phyloP scores from a whole-genome alignment of 1,284 basidiomycete genomes.

The Ustilago tritici region DNA sequence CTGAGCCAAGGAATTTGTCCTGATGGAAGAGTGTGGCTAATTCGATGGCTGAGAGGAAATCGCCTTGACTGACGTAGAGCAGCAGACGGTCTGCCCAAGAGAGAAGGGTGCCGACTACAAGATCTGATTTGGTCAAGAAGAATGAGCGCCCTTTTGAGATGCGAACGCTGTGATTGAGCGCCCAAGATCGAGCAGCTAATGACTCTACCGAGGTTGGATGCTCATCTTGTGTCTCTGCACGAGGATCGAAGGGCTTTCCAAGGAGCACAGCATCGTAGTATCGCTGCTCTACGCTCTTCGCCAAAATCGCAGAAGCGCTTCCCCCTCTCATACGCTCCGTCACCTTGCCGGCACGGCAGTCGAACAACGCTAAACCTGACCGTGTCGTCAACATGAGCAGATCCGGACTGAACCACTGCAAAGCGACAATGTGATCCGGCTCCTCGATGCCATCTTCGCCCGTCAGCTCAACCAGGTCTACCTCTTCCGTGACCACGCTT shows the following conservation, averaged over 20 bases:
- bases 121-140: conserved; percentile 75
- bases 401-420: conserved; percentile 72
- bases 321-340: conserved; percentile 53
- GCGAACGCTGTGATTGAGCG: conserved; percentile 75
- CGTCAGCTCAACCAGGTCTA: conserved; percentile 44
- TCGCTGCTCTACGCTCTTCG: conserved; percentile 40
- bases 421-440: conserved; percentile 69
- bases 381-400: conserved; percentile 52
- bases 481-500: conserved; percentile 29
- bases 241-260: conserved; percentile 29
- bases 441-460: conserved; percentile 41
- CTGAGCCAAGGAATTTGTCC: conserved; percentile 85
- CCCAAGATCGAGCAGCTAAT: conserved; percentile 26
- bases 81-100: conserved; percentile 96
- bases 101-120: conserved; percentile 86
- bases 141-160: conserved; percentile 92
- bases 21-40: conserved; percentile 85
- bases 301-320: conserved; percentile 70
- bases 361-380: conserved; percentile 50
- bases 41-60: conserved; percentile 91
- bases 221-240: conserved; percentile 14
- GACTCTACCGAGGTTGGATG: neutral
- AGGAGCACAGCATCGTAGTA: conserved; percentile 41
- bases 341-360: conserved; percentile 50
- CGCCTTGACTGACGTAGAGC: conserved; percentile 83